Base-by-base conservation (phyloP, 2,329 filamentous ascomycete species). In the Exophiala aquamarina region DNA sequence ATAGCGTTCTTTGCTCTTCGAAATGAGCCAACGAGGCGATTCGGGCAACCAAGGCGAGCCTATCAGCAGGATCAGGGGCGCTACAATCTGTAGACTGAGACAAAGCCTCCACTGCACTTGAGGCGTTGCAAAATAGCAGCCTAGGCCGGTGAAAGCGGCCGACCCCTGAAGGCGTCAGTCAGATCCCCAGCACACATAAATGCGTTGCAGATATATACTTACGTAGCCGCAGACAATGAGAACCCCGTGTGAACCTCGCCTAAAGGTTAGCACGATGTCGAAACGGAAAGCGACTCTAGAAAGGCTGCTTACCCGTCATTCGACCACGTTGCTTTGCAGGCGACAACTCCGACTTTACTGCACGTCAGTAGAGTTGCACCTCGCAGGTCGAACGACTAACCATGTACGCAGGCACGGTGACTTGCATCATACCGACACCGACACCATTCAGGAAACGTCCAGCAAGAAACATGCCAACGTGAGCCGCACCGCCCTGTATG, bases 11-110 rank as follows among this genome's bases (percentile, higher is more conserved):
- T 67, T 60, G 41, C 66, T 70, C 39, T 74, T 66, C 6, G 68
- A 63, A 10, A 75, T 52, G 8, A 72, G 63, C 69, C 68, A 72
- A 34, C 70, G 63, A 10, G 70, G 71, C 8, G 68, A 71, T 45
- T 65, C 68, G 5, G 49, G 49, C 9, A 74, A 61, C 55, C 62
- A 67, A 10, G 59, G 60, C 34, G 60, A 65, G n/a, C 66, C 66
- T 8, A 61, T 57, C 1, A 73, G 62, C 3, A 74, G 61, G 13
- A 70, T 55, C 8, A 73, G 45, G 0, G 71, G 64, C 13, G 67
- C 66, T 3, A 67, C 56, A 28, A 60, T 63, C 52, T 73, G 70
- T 33, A 74, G 65, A 0, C 48, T 47, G 38, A 50, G 48, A 14
- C 42, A 50, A 11, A 50, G 42, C 35, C 48, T 23, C 48, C 48